A percentile compares a stretch with the other conserved stretches of the same genome.
Evolutionary conservation across 305 asterid species (phyloP).

Genomic region (Solanum hybrid): DNA sequence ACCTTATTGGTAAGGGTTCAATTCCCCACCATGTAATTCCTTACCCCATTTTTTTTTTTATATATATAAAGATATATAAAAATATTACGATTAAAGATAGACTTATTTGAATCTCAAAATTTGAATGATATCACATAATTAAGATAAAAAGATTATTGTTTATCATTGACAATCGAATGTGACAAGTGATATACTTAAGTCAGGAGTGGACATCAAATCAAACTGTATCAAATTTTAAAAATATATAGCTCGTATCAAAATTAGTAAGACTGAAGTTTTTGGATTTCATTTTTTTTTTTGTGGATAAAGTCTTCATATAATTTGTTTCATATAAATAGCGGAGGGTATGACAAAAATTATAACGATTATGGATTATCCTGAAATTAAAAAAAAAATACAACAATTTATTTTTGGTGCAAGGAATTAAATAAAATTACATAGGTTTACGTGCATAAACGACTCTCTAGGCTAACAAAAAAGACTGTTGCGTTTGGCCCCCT

Average conservation of each 20-base stretch:
- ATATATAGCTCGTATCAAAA: background rate
- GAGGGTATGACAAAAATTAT: background rate
- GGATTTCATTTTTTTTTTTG: background rate
- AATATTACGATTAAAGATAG: no score
- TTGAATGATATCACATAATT: no score
- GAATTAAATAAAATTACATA: no score
- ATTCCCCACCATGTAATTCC: background rate
- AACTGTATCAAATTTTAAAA: background rate
- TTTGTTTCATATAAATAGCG: background rate
- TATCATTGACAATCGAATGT: no score
- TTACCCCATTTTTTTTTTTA: no score
- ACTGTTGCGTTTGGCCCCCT: background rate
- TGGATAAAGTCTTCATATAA: background rate
- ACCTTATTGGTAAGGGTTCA: no score
- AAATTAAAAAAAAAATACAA: no score
- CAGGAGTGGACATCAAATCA: background rate
- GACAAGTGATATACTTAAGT: no score
- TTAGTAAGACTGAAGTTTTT: background rate
- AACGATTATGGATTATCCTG: background rate
- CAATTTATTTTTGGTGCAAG: background rate
- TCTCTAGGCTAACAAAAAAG: background rate
- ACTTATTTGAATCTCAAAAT: no score
- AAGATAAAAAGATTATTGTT: no score
- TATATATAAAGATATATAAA: no score
- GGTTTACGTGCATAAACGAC: background rate